These are phyloP conservation scores for Boletellus deceptivus DNA, from an alignment of 1,284 basidiomycete genomes.

Conservation along the genomic window DNA sequence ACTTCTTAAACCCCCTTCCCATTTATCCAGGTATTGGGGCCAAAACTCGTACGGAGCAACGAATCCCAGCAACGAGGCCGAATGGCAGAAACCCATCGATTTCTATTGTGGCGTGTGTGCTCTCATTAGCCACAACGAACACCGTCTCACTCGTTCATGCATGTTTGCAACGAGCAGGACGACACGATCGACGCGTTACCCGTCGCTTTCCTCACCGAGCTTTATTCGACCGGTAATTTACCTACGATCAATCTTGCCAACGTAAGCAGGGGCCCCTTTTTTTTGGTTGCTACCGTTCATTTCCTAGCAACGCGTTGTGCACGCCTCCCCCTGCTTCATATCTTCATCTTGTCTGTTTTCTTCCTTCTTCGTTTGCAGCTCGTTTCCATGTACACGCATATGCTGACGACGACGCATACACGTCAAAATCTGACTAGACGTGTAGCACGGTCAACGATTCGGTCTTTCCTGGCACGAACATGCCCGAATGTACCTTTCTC, in stretches of 20 bases:
- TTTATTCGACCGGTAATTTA: slow-evolving; percentile 52
- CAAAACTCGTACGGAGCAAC: slow-evolving; percentile 29
- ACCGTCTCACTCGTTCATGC: background rate
- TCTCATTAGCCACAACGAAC: background rate
- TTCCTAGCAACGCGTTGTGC: background rate
- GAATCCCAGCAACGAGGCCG: slow-evolving; percentile 11
- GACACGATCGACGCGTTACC: slow-evolving; percentile 41
- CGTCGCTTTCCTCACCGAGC: slow-evolving; percentile 58
- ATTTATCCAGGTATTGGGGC: slow-evolving; percentile 28
- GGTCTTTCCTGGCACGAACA: slow-evolving; percentile 52
- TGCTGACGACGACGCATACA: too few species aligned
- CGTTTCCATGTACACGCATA: background rate
- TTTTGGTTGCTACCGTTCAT: background rate
- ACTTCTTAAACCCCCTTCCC: too few species aligned
- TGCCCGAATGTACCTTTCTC: slow-evolving; percentile 56
- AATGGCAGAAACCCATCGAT: slow-evolving; percentile 31
- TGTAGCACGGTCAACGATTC: slow-evolving; percentile 43
- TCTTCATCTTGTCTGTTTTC: background rate
- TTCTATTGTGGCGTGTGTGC: slow-evolving; percentile 26
- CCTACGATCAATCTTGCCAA: slow-evolving; percentile 63
- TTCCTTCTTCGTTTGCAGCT: background rate
- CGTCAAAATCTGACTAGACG: slow-evolving; percentile 33
- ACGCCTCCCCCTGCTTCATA: slow-evolving; percentile 1
- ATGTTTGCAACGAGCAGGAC: slow-evolving; percentile 10
- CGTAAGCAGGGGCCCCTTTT: slow-evolving; percentile 32